Evolutionary conservation across 2,329 filamentous ascomycete species (phyloP), one percentile per base, ranked within the genome.

Genomic region (Exophiala calicioides): DNA sequence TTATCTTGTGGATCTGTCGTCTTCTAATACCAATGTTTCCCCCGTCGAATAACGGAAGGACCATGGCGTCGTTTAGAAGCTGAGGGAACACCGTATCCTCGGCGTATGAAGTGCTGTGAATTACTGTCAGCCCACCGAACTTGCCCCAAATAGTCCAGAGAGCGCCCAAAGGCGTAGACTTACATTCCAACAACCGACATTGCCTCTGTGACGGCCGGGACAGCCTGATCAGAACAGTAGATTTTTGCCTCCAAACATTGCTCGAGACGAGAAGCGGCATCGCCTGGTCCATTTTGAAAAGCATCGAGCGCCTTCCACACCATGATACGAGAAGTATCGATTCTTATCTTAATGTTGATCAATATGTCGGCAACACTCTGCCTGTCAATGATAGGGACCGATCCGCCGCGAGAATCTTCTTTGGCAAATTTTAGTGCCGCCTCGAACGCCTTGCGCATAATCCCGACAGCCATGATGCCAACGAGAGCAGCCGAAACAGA

Each of bases 371-470:
- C 73, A 1, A 78, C 72, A 16, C 68, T 68, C 56, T 80, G 77
- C 9, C 71, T 65, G 49, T 73, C 62, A 5, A 78, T 57, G 20
- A 80, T 64, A 0, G 68, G 64, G 18, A 68, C 63, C 1, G 62
- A 66, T 2, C 76, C 76, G 13, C 73, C 65, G 1, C 76, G 63
- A 3, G 61, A 55, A 12, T 79, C 70, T 0, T 40, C 43, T 53
- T 73, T 76, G 1, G 74, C 73, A 47, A 78, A 80, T 1, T 56
- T 52, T 2, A 80, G 60, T 1, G 76, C 75, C 0, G 68, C 68
- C 12, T 79, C 75, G 52, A 80, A 80, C 0, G 72, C 69, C 0
- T 71, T 69, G 0, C 77, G 68, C 74, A 78, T 77, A 27, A 79
- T 62, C 2, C 75, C 74, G 0, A 76, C 72, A 10, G 66, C 67